Conservation (phyloP, 306 rosid genomes). For the Medicago arabica region DNA sequence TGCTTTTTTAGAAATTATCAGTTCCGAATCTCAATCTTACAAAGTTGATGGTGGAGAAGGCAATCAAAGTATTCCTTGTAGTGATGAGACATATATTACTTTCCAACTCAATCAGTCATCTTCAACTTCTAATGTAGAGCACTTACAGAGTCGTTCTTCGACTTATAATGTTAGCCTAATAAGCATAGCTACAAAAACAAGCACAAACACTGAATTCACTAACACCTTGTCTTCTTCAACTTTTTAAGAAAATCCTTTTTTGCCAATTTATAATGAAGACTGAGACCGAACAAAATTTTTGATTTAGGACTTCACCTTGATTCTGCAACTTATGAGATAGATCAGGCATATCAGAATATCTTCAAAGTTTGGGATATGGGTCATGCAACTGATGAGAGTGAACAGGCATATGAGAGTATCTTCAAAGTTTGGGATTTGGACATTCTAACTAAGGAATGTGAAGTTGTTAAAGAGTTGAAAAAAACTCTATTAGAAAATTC, state of each 20-base stretch:
- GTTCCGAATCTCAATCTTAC: constrained; percentile 46
- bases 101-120: constrained; percentile 35
- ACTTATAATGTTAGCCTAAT: constrained; percentile 33
- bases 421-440: constrained; percentile 84
- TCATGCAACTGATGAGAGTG: constrained; percentile 43
- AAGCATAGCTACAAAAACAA: constrained; percentile 36
- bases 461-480: constrained; percentile 61
- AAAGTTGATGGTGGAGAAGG: constrained; percentile 34
- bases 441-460: too few relatives aligned
- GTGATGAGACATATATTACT: constrained; percentile 29
- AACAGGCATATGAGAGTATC: constrained; percentile 58
- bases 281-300: constrained; percentile 30
- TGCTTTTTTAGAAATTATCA: constrained; percentile 65
- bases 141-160: constrained; percentile 33
- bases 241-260: constrained; percentile 65
- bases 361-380: constrained; percentile 71
- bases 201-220: constrained; percentile 24
- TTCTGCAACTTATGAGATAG: constrained; percentile 44
- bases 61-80: constrained; percentile 37
- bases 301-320: constrained; percentile 42
- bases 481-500: constrained; percentile 51
- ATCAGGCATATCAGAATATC: constrained; percentile 52
- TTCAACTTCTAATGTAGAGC: constrained; percentile 31
- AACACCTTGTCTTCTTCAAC: constrained; percentile 38
- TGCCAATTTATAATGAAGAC: constrained; percentile 68